These are phyloP conservation scores for Uronychia binucleata DNA, from an alignment of 73 alveolate species.

Conservation along the genomic window DNA sequence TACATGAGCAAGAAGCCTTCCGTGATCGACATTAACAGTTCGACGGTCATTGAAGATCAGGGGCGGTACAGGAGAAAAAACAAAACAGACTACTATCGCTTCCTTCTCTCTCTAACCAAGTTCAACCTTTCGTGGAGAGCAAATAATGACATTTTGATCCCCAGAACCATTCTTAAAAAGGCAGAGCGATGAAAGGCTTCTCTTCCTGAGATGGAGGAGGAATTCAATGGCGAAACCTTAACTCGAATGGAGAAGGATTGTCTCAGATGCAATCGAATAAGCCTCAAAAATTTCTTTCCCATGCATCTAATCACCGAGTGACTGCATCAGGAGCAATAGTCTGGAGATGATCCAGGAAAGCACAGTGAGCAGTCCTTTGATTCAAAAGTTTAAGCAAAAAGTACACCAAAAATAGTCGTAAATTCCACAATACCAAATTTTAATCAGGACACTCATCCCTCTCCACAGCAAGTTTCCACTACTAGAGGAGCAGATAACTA, in stretches of 20 bases:
- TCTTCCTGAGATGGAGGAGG: not conserved
- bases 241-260: not conserved
- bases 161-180: not conserved
- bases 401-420: no score
- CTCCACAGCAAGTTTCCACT: no score
- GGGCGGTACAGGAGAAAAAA: not conserved
- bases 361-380: no score
- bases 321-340: not conserved
- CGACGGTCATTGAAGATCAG: not conserved
- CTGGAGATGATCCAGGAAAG: not conserved
- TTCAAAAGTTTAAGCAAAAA: no score
- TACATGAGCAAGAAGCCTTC: not conserved
- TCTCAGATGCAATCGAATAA: not conserved
- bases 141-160: not conserved
- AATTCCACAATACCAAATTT: no score
- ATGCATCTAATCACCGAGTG: not conserved
- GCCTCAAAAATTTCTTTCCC: not conserved
- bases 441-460: no score
- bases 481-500: no score
- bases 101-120: not conserved
- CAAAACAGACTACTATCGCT: not conserved
- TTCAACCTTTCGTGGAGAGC: not conserved
- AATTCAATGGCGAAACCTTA: no score
- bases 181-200: not conserved
- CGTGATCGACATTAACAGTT: not conserved